phyloP scores from a whole-genome alignment of 2,329 filamentous ascomycete species.

The Ophiobolus disseminans region DNA sequence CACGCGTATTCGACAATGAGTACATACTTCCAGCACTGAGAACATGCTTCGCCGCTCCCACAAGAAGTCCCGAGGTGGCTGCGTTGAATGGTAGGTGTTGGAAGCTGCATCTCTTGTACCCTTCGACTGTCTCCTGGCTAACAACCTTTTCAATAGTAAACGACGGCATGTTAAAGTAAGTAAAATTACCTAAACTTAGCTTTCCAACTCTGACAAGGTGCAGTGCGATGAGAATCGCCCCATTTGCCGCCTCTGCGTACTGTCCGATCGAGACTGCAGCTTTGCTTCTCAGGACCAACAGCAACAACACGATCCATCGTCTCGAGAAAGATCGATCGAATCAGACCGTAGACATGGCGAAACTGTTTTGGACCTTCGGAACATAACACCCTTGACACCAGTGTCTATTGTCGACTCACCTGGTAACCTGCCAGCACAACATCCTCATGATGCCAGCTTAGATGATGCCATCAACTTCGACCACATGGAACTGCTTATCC shows the following conservation, averaged over 20 bases:
- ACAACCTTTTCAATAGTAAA: slow-evolving; percentile 15
- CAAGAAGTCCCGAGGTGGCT: slow-evolving; percentile 28
- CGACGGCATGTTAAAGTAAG: slow-evolving; percentile 27
- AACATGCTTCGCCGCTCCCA: slow-evolving; percentile 31
- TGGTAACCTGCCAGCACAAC: neutral
- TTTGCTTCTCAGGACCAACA: slow-evolving; percentile 7
- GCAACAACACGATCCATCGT: too few relatives aligned
- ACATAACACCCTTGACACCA: neutral
- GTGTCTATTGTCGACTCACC: neutral
- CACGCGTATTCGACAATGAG: slow-evolving; percentile 12
- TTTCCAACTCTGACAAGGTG: neutral
- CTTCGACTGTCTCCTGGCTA: neutral
- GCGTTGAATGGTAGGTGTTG: slow-evolving; percentile 27
- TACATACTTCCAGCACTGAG: neutral
- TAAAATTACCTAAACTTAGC: neutral
- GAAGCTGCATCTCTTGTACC: neutral
- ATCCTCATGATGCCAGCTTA: neutral
- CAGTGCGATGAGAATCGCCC: slow-evolving; percentile 32
- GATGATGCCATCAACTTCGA: slow-evolving; percentile 36
- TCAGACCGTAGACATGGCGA: too few relatives aligned
- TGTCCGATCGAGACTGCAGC: slow-evolving; percentile 24
- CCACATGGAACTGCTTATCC: slow-evolving; percentile 49
- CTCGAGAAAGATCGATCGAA: too few relatives aligned
- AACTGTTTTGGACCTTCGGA: too few relatives aligned
- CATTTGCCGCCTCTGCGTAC: slow-evolving; percentile 21